These are phyloP conservation scores for Blastobotrys apis DNA, from an alignment of 1,139 yeast genomes.

Conservation along the genomic window DNA sequence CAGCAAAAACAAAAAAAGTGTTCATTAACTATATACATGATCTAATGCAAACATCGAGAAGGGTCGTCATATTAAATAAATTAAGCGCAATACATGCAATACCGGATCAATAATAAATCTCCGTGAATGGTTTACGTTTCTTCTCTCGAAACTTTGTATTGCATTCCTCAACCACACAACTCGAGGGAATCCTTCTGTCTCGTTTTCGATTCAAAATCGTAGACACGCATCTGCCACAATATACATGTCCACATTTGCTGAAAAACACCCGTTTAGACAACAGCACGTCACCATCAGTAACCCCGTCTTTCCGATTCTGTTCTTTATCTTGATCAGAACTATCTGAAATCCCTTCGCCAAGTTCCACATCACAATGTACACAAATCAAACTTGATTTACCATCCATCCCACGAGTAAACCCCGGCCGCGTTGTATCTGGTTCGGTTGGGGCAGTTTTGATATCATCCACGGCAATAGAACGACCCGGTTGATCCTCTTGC, in stretches of 20 bases:
- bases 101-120: conserved; percentile 23
- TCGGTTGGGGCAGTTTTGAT: conserved; percentile 18
- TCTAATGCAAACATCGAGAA: background rate
- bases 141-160: conserved; percentile 17
- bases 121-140: conserved; percentile 20
- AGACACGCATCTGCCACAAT: conserved; percentile 79
- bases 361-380: conserved; percentile 60
- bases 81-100: background rate
- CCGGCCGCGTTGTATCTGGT: conserved; percentile 21
- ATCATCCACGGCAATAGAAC: conserved; percentile 14
- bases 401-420: conserved; percentile 23
- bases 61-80: background rate
- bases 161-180: conserved; percentile 26
- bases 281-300: conserved; percentile 54
- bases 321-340: conserved; percentile 37
- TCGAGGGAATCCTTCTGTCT: conserved; percentile 12
- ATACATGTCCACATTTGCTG: conserved; percentile 77
- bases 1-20: background rate
- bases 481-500: conserved; percentile 13
- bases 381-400: conserved; percentile 41
- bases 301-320: conserved; percentile 31
- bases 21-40: background rate
- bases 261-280: conserved; percentile 65
- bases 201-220: conserved; percentile 37
- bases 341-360: conserved; percentile 69